Base-by-base conservation (phyloP, 768 basidiomycete genomes). In the Tricholoma matsutake region DNA sequence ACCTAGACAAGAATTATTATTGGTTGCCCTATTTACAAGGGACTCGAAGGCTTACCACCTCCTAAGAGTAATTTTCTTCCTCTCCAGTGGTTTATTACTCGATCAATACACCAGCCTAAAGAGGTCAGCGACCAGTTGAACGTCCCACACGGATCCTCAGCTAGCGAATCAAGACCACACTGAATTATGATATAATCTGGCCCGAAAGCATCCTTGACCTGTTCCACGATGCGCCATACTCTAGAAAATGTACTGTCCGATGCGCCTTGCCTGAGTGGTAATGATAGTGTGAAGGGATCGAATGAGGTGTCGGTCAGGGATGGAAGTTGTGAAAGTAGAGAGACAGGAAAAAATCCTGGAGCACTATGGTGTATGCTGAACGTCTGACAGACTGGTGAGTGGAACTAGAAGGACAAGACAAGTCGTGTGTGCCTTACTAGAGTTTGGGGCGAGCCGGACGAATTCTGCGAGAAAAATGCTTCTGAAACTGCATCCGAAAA, bases 401-500 rank as follows among this genome's bases (percentile, higher is more conserved):
- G n/a, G 20, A 18, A 18, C 31, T 13, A 57, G 34, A 18, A 53
- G 22, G 35, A 28, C 55, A 20, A 39, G 4, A 13, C 6, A 3
- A 14, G 14, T 7, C 10, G 20, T 32, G 3, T 22, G 20, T 57
- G 20, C 32, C 65, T 74, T 64, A 85, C 86, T 73, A 82, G 68
- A 58, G 83, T 79, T 63, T 85, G 84, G 7, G 79, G 74, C 11
- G 63, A 61, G 22, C 63, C 65, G 8, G 76, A 66, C 1, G 76
- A 72, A 22, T 67, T 66, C 1, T 80, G 74, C 1, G 77, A 73
- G 60, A 80, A 72, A 69, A 94, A 92, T 0, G 94, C 92, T 39
- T 89, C 82, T 0, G 90, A 89, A 49, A 96, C 93, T 0, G 85
- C 94, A 68, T 97, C 94, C 4, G 90, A 91, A 67, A 92, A 94